Evolutionary conservation across 2,329 filamentous ascomycete species (phyloP), one percentile per base, ranked within the genome.

Genomic region (Apiospora marii): DNA sequence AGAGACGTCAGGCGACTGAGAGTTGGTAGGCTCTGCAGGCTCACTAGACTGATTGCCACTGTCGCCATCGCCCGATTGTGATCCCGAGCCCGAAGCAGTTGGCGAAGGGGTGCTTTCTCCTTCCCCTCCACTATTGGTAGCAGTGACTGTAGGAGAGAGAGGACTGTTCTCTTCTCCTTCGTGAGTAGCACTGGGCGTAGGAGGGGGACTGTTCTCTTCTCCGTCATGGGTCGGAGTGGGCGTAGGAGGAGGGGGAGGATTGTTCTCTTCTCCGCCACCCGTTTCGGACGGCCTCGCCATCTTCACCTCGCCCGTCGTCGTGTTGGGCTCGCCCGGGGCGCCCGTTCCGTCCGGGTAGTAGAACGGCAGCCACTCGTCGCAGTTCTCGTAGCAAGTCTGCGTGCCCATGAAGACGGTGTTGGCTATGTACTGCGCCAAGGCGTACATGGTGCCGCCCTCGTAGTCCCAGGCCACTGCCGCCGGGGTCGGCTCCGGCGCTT

Each of bases 361-460:
- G 69, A 73, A 74, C 14, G 69, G 71, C 41, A 74, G 68, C 75
- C 73, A 76, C 7, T 53, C 41, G 27, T 71, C 67, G 49, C 75
- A 76, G n/a, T 53, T 67, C 69, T 74, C 74, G 58, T 72, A 76
- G 48, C 75, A 76, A n/a, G 75, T 76, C 67, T 76, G 75, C 30
- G 75, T 76, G 37, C 73, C 41, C 43, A 74, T 73, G 64, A 75
- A 75, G 70, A 76, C 72, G 3, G 75, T 75, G n/a, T 74, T 72
- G 13, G 51, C 41, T 13, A 30, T 43, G 5, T 46, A 24, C 13
- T 69, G 43, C 2, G 5, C 5, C 14, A 70, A 8, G 34, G 75
- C 75, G 64, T 72, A 75, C 71, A 76, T 37, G 3, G 72, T 74
- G 24, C 69, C 75, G 2, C 58, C 48, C 43, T 74, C 73, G 49